Conservation (phyloP, 106 monocot species). For the Dendrobium catenatum region DNA sequence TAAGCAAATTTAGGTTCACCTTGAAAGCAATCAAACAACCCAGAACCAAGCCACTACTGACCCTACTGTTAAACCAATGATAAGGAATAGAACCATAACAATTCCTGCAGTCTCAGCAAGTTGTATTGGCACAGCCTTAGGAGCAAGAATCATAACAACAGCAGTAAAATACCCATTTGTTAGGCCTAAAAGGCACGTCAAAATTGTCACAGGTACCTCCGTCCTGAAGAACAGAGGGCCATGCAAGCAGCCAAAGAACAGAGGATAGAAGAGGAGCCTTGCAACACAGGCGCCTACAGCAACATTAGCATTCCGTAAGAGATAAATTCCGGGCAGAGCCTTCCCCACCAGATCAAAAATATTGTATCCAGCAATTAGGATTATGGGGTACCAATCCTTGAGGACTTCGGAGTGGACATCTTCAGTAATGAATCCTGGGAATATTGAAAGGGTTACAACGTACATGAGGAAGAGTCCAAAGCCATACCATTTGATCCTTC, state of each 20-base stretch:
- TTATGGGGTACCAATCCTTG: slow-evolving; percentile 54
- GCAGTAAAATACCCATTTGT: slow-evolving; percentile 54
- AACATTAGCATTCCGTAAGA: slow-evolving; percentile 24
- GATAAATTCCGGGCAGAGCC: slow-evolving; percentile 31
- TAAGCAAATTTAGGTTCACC: not conserved
- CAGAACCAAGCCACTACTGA: slow-evolving; percentile 50
- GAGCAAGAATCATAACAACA: slow-evolving; percentile 48
- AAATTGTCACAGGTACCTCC: slow-evolving; percentile 33
- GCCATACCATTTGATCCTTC: slow-evolving; percentile 37
- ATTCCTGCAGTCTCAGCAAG: slow-evolving; percentile 56
- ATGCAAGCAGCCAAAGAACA: slow-evolving; percentile 40
- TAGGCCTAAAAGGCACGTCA: slow-evolving; percentile 49
- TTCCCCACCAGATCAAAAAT: slow-evolving; percentile 51
- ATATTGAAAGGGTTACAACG: slow-evolving; percentile 42
- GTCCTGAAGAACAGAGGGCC: slow-evolving; percentile 44
- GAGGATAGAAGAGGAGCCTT: slow-evolving; percentile 47
- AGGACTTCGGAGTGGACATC: slow-evolving; percentile 47
- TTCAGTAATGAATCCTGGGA: slow-evolving; percentile 56
- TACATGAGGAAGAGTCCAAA: slow-evolving; percentile 45
- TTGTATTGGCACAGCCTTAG: slow-evolving; percentile 52
- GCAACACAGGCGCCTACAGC: slow-evolving; percentile 26
- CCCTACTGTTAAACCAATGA: slow-evolving; percentile 23
- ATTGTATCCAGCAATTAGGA: slow-evolving; percentile 45
- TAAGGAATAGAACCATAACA: slow-evolving; percentile 40
- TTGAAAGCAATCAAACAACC: slow-evolving; percentile 22